Evolutionary conservation across 495 filamentous ascomycete species (phyloP), one percentile per base, ranked within the genome.

Genomic region (Annulohypoxylon nitens): DNA sequence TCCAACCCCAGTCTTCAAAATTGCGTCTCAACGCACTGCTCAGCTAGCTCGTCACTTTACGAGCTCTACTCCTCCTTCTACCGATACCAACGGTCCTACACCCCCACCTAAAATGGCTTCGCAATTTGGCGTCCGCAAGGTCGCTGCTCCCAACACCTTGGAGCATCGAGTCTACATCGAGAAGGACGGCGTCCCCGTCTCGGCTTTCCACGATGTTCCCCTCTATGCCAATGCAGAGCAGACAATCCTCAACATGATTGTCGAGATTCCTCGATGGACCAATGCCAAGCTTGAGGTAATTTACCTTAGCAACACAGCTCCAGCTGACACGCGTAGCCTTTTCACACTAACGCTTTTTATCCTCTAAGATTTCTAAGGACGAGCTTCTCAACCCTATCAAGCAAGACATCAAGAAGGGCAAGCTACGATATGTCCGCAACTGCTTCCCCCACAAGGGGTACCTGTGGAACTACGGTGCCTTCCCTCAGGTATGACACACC

Each of bases 391-490:
- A 97, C 87, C 95, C 94, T 81, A 97, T 98, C 84, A 97, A 97
- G 90, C 92, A 94, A 83, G 92, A 94, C 81, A 84, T 88, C 77
- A 94, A 94, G 90, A 94, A 94, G 85, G 92, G 92, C 84, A 94
- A 93, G 86, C 95, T 98, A 69, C 93, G 96, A 75, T 99, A 90
- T 81, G 97, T 99, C 82, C 93, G 96, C 83, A 99, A 99, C 91
- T 98, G 96, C 90, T 99, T 99, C 89, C 96, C 96, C 73, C 97
- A 99, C 90, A 97, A 98, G 89, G 96, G 96, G 61, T 99, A 98
- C 83, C 93, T 98, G 73, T 99, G 97, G 97, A 99, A 98, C 89
- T 99, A 99, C 83, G 96, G 96, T 83, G 93, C 94, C 84, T 98
- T 99, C 90, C 96, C 97, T 76, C 96, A 96, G 87, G 93, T 94